Evolutionary conservation across 192 early-diverging fungal genomes (phyloP), one percentile per base, ranked within the genome.

Genomic region (Coemansia sp.): DNA sequence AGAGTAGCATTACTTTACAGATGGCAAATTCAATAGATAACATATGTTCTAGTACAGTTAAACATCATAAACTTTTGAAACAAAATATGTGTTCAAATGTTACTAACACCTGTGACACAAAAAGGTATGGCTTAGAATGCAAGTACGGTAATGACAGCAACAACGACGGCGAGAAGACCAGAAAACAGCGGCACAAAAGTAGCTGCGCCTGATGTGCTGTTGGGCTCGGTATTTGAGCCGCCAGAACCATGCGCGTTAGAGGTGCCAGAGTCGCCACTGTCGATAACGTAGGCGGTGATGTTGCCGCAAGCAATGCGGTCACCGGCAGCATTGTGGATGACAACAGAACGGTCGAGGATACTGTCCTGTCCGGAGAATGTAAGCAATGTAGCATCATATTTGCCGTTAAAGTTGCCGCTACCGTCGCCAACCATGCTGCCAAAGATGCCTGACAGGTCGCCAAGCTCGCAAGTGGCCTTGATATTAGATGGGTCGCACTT

Each of bases 301-400:
- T 87, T 75, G 27, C 65, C 82, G 65, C 85, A 87, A 13, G 81
- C 85, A 61, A 85, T 44, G 13, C 85, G 85, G 45, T 68, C 63
- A 37, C 64, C 73, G 64, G 79, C 72, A 57, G 69, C 25, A 45
- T 66, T 72, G 65, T 87, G 85, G 41, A 87, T 82, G 29, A 87
- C 85, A 55, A 87, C 57, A 1, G 85, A 84, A 61, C 80, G 83
- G 30, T 79, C 85, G 34, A 83, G 38, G 56, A 87, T 68, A 47
- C 79, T 50, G 67, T 62, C 67, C 17, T 65, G 55, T 23, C 75
- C 78, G 30, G 70, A 52, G 59, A 85, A 84, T 23, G 54, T 38
- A 15, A 87, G 75, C 31, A 75, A 50, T 5, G 68, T 55, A 44
- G 81, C 83, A 36, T 64, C 36, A 50, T 78, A 78, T 4, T 33